Conservation (phyloP, 345 rosid genomes). For the Bruguiera gymnorhiza region DNA sequence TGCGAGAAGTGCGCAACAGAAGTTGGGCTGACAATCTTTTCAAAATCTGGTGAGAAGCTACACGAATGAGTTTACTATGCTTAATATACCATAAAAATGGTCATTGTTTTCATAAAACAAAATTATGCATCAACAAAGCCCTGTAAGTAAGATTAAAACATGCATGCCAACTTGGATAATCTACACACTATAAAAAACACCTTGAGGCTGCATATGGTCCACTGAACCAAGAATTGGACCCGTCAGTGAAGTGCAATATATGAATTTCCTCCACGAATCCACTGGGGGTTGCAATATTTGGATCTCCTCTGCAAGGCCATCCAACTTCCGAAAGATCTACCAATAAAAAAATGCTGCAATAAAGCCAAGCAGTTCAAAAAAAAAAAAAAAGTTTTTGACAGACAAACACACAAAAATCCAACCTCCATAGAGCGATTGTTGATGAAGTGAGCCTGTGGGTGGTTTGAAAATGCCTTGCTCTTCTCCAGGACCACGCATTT, state of each 20-base stretch:
- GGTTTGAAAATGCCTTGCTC: constrained; percentile 55
- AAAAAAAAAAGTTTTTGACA: background rate
- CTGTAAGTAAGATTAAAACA: background rate
- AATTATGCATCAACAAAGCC: background rate
- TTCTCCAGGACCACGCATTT: constrained; percentile 77
- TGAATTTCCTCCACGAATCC: constrained; percentile 85
- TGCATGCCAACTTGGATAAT: background rate
- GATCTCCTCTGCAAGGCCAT: constrained; percentile 86
- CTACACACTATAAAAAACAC: constrained; percentile 30
- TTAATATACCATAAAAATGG: background rate
- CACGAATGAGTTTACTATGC: constrained; percentile 12
- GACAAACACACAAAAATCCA: constrained; percentile 2
- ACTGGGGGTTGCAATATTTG: constrained; percentile 80
- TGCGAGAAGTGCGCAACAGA: constrained; percentile 96
- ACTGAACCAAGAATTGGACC: constrained; percentile 86
- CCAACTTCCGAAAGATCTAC: constrained; percentile 73
- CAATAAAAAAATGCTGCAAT: constrained; percentile 3
- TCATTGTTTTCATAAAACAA: background rate
- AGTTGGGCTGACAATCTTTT: constrained; percentile 72
- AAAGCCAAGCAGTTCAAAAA: constrained; percentile 1
- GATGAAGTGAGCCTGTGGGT: constrained; percentile 96
- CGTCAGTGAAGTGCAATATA: constrained; percentile 83
- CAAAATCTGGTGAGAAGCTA: constrained; percentile 55
- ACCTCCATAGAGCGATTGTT: constrained; percentile 99
- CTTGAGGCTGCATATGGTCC: constrained; percentile 97